phyloP scores from a whole-genome alignment of 1,284 basidiomycete species.

The Ustilago crameri region DNA sequence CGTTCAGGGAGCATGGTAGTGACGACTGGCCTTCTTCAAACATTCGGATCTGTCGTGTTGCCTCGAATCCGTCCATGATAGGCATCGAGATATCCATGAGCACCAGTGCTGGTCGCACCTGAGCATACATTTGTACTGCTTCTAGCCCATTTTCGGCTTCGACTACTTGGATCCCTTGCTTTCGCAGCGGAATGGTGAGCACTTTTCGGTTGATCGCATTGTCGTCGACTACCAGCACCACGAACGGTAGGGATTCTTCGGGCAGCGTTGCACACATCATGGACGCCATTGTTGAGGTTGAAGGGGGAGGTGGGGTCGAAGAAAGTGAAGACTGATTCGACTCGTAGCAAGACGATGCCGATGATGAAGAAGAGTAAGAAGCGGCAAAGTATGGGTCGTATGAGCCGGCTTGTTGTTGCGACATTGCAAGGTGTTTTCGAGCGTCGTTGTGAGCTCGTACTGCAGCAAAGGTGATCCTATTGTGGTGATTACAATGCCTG shows the following conservation, averaged over 20 bases:
- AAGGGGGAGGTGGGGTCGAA: conserved; percentile 20
- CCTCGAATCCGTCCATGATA: conserved; percentile 57
- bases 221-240: conserved; percentile 61
- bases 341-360: conserved; percentile 25
- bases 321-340: conserved; percentile 27
- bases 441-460: too few species aligned
- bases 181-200: conserved; percentile 47
- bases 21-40: conserved; percentile 21
- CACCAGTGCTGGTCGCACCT: conserved; percentile 40
- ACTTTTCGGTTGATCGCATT: conserved; percentile 61
- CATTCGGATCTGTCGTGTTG: conserved; percentile 51
- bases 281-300: conserved; percentile 12
- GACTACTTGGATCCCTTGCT: conserved; percentile 43
- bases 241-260: conserved; percentile 32
- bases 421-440: conserved; percentile 12
- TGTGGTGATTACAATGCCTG: background rate
- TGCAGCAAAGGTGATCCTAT: too few species aligned
- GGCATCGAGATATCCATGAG: conserved; percentile 66
- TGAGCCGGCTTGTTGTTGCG: conserved; percentile 17
- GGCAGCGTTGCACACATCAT: conserved; percentile 16
- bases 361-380: conserved; percentile 25
- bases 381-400: conserved; percentile 26
- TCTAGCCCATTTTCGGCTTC: conserved; percentile 54
- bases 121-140: conserved; percentile 48
- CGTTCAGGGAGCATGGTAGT: conserved; percentile 15